A percentile compares a stretch with the other conserved stretches of the same genome.
Conservation (phyloP, 2,329 filamentous ascomycete species). For the Ceratocystis huliohia region DNA sequence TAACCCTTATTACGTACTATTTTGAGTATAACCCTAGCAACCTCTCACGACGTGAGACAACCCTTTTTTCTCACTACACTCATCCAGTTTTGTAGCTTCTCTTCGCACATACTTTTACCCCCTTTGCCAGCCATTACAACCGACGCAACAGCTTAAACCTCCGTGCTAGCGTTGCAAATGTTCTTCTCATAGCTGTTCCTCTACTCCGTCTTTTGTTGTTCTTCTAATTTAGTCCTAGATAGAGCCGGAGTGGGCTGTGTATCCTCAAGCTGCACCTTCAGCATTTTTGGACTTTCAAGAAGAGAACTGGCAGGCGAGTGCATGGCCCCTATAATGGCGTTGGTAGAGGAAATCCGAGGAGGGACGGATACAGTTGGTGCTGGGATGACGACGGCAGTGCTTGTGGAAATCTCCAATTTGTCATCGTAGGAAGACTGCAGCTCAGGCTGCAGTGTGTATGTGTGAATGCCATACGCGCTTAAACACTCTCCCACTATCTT, state of each 20-base stretch:
- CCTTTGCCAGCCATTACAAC: not conserved
- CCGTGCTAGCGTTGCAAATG: not conserved
- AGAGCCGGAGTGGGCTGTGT: not conserved
- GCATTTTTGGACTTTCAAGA: not conserved
- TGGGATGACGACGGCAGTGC: not conserved
- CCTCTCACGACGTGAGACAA: not conserved
- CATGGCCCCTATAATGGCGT: not conserved
- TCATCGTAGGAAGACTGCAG: slow-evolving; percentile 17
- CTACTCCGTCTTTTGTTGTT: not conserved
- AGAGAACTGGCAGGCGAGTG: not conserved
- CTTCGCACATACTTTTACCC: not conserved
- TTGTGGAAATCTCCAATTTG: not conserved
- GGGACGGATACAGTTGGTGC: not conserved
- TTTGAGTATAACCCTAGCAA: not conserved
- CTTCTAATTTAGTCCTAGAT: not conserved
- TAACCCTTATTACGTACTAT: not conserved
- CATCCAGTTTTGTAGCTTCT: not conserved
- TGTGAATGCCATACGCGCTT: slow-evolving; percentile 62
- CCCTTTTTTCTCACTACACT: not conserved
- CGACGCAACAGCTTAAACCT: not conserved
- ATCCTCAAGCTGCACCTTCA: not conserved
- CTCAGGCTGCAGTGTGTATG: slow-evolving; percentile 58
- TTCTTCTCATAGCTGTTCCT: not conserved
- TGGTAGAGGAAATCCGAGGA: not conserved
- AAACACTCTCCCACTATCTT: slow-evolving; percentile 55